phyloP scores from a whole-genome alignment of 331 rosid genomes.

The Quercus phellos region DNA sequence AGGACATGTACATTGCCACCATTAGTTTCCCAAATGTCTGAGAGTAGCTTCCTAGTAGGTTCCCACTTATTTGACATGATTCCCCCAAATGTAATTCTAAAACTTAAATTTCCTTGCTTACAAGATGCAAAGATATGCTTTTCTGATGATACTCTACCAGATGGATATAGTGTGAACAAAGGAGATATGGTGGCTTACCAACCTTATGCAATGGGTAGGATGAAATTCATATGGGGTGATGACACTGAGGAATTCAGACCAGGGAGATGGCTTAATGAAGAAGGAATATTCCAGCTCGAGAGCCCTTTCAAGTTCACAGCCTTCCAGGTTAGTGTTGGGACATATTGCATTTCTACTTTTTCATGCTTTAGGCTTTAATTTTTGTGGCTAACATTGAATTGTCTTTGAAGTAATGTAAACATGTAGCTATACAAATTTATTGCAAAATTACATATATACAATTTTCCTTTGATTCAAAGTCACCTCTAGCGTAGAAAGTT shows the following conservation, averaged over 20 bases:
- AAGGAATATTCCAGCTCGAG: slow-evolving; percentile 52
- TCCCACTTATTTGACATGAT: not conserved
- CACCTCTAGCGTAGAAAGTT: no score
- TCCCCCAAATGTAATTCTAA: not conserved
- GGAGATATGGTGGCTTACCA: no score
- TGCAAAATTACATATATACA: no score
- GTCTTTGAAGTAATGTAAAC: no score
- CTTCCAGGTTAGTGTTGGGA: slow-evolving; percentile 21
- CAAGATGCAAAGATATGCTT: no score
- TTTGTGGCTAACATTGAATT: no score
- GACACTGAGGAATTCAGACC: slow-evolving; percentile 79
- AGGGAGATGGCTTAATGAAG: slow-evolving; percentile 70
- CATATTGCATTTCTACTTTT: not conserved
- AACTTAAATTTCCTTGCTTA: slow-evolving; percentile 4
- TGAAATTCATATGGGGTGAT: slow-evolving; percentile 57
- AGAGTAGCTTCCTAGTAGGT: not conserved
- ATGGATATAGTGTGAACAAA: no score
- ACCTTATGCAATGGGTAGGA: no score
- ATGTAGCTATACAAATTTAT: no score
- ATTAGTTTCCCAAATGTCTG: not conserved
- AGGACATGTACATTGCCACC: not conserved
- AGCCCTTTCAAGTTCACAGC: slow-evolving; percentile 43
- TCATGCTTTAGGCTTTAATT: not conserved
- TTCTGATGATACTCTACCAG: no score
- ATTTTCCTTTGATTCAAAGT: no score